Conservation (phyloP, 2,329 filamentous ascomycete species). For the Hypoxylon sp. region DNA sequence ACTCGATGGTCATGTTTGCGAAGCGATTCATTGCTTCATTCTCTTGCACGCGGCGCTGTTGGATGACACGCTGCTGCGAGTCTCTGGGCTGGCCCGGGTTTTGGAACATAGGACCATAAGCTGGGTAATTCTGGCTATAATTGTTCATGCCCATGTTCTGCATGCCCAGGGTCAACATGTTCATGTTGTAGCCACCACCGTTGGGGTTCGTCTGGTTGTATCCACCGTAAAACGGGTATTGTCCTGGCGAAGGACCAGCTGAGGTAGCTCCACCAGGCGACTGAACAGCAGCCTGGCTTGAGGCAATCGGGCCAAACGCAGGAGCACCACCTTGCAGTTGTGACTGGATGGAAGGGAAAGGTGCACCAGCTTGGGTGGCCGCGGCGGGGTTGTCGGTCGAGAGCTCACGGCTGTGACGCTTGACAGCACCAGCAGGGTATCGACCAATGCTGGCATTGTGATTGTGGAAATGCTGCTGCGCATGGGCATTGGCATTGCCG, state of each 20-base stretch:
- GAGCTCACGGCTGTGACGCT: slow-evolving; percentile 80
- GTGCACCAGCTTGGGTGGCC: slow-evolving; percentile 56
- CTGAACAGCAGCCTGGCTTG: slow-evolving; percentile 51
- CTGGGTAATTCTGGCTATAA: slow-evolving; percentile 71
- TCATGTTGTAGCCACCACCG: slow-evolving; percentile 60
- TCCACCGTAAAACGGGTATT: slow-evolving; percentile 48
- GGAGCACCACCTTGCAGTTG: slow-evolving; percentile 83
- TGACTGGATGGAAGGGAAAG: slow-evolving; percentile 74
- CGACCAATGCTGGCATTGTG: slow-evolving; percentile 87
- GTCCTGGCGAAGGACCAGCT: slow-evolving; percentile 28
- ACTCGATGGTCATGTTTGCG: slow-evolving; percentile 84
- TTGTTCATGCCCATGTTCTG: slow-evolving; percentile 72
- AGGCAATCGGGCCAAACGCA: slow-evolving; percentile 78
- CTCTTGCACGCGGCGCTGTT: slow-evolving; percentile 80
- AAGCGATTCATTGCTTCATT: slow-evolving; percentile 84
- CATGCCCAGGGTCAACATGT: slow-evolving; percentile 77
- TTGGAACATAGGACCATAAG: slow-evolving; percentile 67
- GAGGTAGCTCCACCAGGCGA: slow-evolving; percentile 44
- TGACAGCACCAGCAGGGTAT: slow-evolving; percentile 76
- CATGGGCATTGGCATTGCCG: slow-evolving; percentile 68
- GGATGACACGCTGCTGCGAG: slow-evolving; percentile 80
- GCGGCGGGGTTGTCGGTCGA: slow-evolving; percentile 63
- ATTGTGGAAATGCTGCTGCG: slow-evolving; percentile 76
- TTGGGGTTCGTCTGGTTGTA: slow-evolving; percentile 51
- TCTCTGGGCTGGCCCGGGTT: slow-evolving; percentile 73